These are phyloP conservation scores for Candida tropicalis DNA, from an alignment of 1,139 yeast species.

Conservation along the genomic window DNA sequence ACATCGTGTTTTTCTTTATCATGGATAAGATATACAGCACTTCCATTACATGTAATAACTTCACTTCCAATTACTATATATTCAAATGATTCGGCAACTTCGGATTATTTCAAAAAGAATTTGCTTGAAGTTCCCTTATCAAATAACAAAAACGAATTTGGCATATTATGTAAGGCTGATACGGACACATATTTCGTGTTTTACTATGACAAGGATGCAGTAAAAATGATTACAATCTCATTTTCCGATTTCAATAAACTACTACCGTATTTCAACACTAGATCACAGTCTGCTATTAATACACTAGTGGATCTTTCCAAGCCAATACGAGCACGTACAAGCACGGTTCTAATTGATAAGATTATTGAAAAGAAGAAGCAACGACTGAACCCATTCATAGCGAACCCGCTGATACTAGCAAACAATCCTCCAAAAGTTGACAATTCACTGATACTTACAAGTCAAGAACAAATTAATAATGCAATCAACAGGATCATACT, in stretches of 20 bases:
- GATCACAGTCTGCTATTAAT: not conserved
- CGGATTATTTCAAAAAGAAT: conserved; percentile 26
- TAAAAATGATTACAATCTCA: conserved; percentile 23
- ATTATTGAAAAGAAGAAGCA: conserved; percentile 34
- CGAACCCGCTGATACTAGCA: conserved; percentile 9
- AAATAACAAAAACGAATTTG: conserved; percentile 15
- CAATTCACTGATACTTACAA: conserved; percentile 23
- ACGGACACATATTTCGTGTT: conserved; percentile 23
- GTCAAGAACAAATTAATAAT: conserved; percentile 36
- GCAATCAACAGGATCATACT: conserved; percentile 39
- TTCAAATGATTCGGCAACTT: conserved; percentile 25
- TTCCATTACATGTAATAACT: conserved; percentile 35
- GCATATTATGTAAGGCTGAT: conserved; percentile 21
- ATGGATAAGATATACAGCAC: conserved; percentile 23
- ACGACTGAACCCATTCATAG: conserved; percentile 20
- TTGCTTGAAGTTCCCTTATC: conserved; percentile 20
- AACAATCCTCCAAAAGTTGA: not conserved
- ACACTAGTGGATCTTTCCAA: conserved; percentile 10
- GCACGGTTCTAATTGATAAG: conserved; percentile 36
- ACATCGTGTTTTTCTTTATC: conserved; percentile 9
- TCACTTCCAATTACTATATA: conserved; percentile 29
- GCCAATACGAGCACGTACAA: conserved; percentile 11
- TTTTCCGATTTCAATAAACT: conserved; percentile 14
- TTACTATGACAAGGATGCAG: conserved; percentile 17
- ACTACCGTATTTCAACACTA: not conserved